A percentile compares a stretch with the other conserved stretches of the same genome.
phyloP scores from a whole-genome alignment of 1,284 basidiomycete genomes.

The Abortiporus biennis region DNA sequence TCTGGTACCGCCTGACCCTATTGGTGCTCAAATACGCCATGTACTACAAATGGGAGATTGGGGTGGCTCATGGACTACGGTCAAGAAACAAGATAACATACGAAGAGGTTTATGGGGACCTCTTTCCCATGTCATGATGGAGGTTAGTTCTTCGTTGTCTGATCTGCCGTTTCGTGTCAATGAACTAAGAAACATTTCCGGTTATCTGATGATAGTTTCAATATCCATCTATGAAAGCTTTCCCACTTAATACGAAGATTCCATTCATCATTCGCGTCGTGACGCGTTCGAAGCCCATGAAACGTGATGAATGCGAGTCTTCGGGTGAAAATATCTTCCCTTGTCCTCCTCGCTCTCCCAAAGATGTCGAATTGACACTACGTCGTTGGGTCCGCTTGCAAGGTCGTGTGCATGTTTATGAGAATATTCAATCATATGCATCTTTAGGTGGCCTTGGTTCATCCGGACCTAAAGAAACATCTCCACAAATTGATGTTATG shows the following conservation, averaged over 20 bases:
- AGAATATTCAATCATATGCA: too few relatives aligned
- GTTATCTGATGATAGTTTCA: not conserved
- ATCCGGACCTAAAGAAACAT: too few relatives aligned
- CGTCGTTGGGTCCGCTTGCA: too few relatives aligned
- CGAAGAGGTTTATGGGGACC: not conserved
- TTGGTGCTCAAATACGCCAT: not conserved
- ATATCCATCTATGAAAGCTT: not conserved
- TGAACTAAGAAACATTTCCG: not conserved
- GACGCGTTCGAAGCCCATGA: not conserved
- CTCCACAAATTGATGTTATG: not conserved
- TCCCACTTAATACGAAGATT: not conserved
- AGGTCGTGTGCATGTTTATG: too few relatives aligned
- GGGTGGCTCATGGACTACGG: not conserved
- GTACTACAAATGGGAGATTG: not conserved
- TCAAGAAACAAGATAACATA: not conserved
- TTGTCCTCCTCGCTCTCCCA: not conserved
- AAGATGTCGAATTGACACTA: not conserved
- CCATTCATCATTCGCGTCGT: slow-evolving; percentile 1
- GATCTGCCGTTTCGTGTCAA: not conserved
- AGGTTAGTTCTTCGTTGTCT: not conserved
- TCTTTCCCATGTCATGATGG: not conserved
- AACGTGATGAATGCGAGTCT: not conserved
- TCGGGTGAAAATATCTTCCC: not conserved
- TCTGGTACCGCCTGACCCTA: not conserved
- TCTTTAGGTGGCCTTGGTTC: too few relatives aligned